Evolutionary conservation across 1,139 yeast species (phyloP).

Genomic region (Blastobotrys capitulatus): DNA sequence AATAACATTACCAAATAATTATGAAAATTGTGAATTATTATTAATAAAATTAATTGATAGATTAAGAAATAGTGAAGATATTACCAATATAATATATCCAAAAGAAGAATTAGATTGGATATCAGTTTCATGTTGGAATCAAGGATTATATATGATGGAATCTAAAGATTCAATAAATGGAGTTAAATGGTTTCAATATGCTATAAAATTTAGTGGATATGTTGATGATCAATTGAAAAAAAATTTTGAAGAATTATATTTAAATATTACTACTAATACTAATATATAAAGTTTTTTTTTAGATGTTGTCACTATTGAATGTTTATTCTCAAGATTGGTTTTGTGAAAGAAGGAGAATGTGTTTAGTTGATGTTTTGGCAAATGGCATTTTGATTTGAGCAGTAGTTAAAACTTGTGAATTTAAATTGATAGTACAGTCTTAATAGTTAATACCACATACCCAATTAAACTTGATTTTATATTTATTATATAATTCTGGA

Average conservation of each 20-base stretch:
- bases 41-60: neutral
- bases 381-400: no score
- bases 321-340: no score
- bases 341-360: neutral
- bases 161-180: neutral
- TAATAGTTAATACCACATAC: no score
- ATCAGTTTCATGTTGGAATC: slow-evolving; percentile 4
- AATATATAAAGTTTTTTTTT: neutral
- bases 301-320: neutral
- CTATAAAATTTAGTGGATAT: neutral
- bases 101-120: slow-evolving; percentile 3
- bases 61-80: neutral
- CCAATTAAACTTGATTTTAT: no score
- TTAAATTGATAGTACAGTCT: no score
- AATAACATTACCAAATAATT: neutral
- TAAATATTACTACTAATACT: neutral
- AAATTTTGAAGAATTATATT: slow-evolving; percentile 1
- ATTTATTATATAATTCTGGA: no score
- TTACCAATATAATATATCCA: no score
- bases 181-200: slow-evolving; percentile 3
- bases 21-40: neutral
- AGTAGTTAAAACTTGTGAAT: no score
- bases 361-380: neutral
- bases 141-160: slow-evolving; percentile 1
- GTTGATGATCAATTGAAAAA: neutral